A percentile compares a stretch with the other conserved stretches of the same genome.
phyloP scores from a whole-genome alignment of 169 alveolate species.

The Plasmodium malariae region DNA sequence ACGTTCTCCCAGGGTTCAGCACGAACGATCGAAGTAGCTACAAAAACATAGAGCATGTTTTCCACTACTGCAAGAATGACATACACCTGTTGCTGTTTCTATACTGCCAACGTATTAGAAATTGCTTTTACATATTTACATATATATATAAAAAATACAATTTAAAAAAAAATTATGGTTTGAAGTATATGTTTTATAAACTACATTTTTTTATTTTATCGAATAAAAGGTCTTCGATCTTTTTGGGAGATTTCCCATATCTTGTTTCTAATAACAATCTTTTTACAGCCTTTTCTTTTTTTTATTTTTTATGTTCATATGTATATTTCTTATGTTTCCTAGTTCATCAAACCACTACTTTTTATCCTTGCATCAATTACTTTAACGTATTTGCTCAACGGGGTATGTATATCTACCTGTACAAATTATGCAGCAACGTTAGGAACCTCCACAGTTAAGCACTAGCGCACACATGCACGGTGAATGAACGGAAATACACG shows the following conservation, averaged over 20 bases:
- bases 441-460: not conserved
- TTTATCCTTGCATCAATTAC: conserved; percentile 6
- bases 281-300: conserved; percentile 33
- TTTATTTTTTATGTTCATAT: conserved; percentile 48
- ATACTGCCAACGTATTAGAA: conserved; percentile 40
- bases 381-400: conserved; percentile 12
- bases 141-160: conserved; percentile 49
- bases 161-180: conserved; percentile 20
- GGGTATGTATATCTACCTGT: conserved; percentile 10
- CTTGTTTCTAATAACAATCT: conserved; percentile 11
- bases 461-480: not conserved
- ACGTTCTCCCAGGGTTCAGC: not conserved
- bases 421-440: conserved; percentile 4
- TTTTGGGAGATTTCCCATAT: not conserved
- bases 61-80: conserved; percentile 38
- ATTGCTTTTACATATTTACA: conserved; percentile 30
- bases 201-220: conserved; percentile 11
- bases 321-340: conserved; percentile 31
- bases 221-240: not conserved
- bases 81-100: conserved; percentile 34
- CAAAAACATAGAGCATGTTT: not conserved
- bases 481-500: not conserved
- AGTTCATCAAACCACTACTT: conserved; percentile 10
- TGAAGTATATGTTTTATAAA: conserved; percentile 28
- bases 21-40: not conserved